Conservation (phyloP, 1,284 basidiomycete genomes). For the Irpex sp. region DNA sequence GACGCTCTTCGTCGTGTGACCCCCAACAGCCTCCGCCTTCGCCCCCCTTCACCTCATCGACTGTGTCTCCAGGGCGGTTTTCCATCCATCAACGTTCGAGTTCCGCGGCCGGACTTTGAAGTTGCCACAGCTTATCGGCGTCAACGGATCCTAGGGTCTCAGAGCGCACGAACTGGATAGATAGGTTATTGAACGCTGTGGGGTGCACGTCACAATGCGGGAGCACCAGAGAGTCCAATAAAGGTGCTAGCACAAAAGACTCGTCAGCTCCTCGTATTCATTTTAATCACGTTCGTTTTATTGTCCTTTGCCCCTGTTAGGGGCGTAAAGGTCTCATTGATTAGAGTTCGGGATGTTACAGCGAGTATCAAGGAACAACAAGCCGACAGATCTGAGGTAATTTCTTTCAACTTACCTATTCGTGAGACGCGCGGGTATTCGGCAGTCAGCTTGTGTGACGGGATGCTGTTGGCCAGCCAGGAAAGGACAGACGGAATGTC, state of each 20-base stretch:
- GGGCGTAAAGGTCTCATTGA: background rate
- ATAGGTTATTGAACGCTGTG: conserved; percentile 66
- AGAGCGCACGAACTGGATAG: conserved; percentile 47
- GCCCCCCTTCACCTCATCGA: background rate
- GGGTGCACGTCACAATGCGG: conserved; percentile 46
- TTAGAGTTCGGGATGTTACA: background rate
- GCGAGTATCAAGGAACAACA: too few relatives aligned
- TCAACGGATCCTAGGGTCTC: conserved; percentile 20
- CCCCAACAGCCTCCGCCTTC: background rate
- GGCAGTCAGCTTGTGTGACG: conserved; percentile 29
- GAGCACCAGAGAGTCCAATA: conserved; percentile 42
- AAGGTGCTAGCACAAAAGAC: conserved; percentile 34
- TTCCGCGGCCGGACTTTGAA: background rate
- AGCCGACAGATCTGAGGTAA: background rate
- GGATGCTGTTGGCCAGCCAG: conserved; percentile 23
- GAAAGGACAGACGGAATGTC: conserved; percentile 4
- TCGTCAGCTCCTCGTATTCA: background rate
- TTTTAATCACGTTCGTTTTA: background rate
- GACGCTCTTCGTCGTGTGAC: conserved; percentile 1
- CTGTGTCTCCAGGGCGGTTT: background rate
- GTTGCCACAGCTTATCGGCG: background rate
- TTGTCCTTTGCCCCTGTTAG: background rate
- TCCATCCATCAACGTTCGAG: background rate
- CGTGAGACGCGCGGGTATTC: conserved; percentile 34
- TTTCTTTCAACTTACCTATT: conserved; percentile 29